Conservation (phyloP, 345 rosid species). For the Fremontodendron californicum region DNA sequence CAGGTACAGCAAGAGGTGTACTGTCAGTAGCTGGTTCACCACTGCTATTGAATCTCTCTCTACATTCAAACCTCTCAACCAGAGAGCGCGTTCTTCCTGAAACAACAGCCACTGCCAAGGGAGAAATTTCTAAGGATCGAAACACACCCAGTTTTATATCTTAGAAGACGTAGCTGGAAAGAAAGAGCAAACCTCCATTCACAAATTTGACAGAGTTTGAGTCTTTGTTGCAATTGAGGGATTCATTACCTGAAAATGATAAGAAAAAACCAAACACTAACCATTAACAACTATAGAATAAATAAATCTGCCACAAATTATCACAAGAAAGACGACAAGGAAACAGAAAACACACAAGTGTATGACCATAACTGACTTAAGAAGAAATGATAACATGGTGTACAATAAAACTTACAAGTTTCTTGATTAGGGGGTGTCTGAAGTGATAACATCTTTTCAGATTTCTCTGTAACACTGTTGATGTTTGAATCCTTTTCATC, state of each 20-base stretch:
- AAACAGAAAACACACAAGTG: neutral
- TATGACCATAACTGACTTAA: neutral
- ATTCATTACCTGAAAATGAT: slow-evolving; percentile 44
- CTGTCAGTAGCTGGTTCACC: slow-evolving; percentile 30
- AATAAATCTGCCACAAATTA: neutral
- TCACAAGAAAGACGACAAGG: neutral
- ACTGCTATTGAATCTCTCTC: slow-evolving; percentile 37
- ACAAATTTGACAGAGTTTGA: slow-evolving; percentile 59
- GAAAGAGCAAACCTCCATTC: slow-evolving; percentile 76
- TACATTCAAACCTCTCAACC: slow-evolving; percentile 89
- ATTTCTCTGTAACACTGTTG: slow-evolving; percentile 42
- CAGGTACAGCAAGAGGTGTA: slow-evolving; percentile 8
- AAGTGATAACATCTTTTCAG: slow-evolving; percentile 41
- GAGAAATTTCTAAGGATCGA: slow-evolving; percentile 25
- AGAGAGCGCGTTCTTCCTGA: slow-evolving; percentile 84
- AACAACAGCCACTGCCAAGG: slow-evolving; percentile 81
- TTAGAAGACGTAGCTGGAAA: slow-evolving; percentile 17
- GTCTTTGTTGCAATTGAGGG: slow-evolving; percentile 32
- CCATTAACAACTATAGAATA: slow-evolving; percentile 19
- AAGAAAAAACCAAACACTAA: slow-evolving; percentile 9
- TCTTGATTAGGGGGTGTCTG: slow-evolving; percentile 44
- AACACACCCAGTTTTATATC: slow-evolving; percentile 3
- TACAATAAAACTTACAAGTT: slow-evolving; percentile 50
- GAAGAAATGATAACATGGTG: neutral
- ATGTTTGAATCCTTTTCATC: slow-evolving; percentile 38